Percentiles rank a stretch among this genome's conserved stretches.
These are phyloP conservation scores for Stagonosporopsis vannaccii DNA, from an alignment of 2,329 filamentous ascomycete species.

Conservation along the genomic window DNA sequence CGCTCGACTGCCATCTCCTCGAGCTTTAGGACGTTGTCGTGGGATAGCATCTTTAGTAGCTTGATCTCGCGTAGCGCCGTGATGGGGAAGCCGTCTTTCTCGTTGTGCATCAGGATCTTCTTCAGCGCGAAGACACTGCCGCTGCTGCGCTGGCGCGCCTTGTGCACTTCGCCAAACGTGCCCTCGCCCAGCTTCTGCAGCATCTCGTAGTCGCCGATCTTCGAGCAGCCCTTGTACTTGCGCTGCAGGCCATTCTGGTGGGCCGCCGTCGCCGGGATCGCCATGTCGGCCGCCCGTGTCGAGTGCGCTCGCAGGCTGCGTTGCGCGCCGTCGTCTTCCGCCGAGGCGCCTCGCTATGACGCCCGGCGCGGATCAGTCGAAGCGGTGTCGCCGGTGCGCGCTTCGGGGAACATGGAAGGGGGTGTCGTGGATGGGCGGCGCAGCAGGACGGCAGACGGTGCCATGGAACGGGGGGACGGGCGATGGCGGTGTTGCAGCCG, in stretches of 20 bases:
- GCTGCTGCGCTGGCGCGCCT: constrained; percentile 78
- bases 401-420: constrained; percentile 21
- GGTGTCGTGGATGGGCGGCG: constrained; percentile 8
- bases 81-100: constrained; percentile 99
- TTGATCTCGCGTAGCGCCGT: constrained; percentile 98
- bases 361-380: constrained; percentile 21
- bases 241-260: constrained; percentile 60
- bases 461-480: constrained; percentile 26
- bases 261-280: constrained; percentile 30
- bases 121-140: constrained; percentile 85
- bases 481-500: constrained; percentile 25
- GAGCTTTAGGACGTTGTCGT: constrained; percentile 83
- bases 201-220: constrained; percentile 80
- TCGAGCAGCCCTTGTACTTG: constrained; percentile 83
- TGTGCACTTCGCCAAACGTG: constrained; percentile 96
- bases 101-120: constrained; percentile 99
- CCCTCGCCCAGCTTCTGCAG: constrained; percentile 89
- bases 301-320: background rate
- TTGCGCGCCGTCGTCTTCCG: background rate
- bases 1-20: constrained; percentile 97
- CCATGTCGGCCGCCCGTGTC: constrained; percentile 4
- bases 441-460: constrained; percentile 27
- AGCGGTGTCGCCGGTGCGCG: constrained; percentile 18
- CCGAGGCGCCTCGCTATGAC: constrained; percentile 23
- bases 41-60: constrained; percentile 91